Evolutionary conservation across 805 yeast species (phyloP).

Genomic region (Tetrapisispora pingtungensis): DNA sequence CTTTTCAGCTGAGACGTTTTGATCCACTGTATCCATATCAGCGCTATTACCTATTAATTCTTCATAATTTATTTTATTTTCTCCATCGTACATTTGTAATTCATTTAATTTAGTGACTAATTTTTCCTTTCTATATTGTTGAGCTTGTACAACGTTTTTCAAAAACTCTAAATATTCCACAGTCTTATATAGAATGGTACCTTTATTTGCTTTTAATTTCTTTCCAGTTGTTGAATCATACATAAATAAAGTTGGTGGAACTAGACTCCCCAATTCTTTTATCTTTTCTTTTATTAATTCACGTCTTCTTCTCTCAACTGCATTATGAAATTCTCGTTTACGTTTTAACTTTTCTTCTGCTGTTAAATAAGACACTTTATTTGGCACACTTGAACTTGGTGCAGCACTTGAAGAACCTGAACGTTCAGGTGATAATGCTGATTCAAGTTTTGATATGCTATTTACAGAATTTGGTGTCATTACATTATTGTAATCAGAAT

Average conservation of each 20-base stretch:
- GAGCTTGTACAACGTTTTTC: constrained; percentile 48
- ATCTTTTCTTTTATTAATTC: constrained; percentile 85
- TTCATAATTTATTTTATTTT: background rate
- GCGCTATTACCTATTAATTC: too few relatives aligned
- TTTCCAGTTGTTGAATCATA: constrained; percentile 28
- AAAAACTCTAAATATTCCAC: constrained; percentile 71
- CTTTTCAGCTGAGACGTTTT: constrained; percentile 9
- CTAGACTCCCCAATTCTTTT: constrained; percentile 67
- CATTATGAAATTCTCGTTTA: constrained; percentile 84
- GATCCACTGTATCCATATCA: background rate
- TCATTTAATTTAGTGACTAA: constrained; percentile 33
- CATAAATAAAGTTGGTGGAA: constrained; percentile 64
- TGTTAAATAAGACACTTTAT: constrained; percentile 19
- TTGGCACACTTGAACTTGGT: constrained; percentile 1
- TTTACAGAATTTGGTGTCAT: constrained; percentile 15
- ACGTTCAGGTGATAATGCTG: background rate
- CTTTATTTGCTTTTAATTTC: constrained; percentile 76
- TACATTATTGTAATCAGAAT: constrained; percentile 13
- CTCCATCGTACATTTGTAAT: constrained; percentile 8
- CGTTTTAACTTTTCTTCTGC: constrained; percentile 67
- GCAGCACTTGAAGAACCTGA: background rate
- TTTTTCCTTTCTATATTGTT: constrained; percentile 38
- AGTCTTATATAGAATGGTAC: constrained; percentile 62
- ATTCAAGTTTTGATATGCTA: background rate
- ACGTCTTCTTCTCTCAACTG: constrained; percentile 85